phyloP scores from a whole-genome alignment of 2,329 filamentous ascomycete species.

The Aspergillus versicolor region DNA sequence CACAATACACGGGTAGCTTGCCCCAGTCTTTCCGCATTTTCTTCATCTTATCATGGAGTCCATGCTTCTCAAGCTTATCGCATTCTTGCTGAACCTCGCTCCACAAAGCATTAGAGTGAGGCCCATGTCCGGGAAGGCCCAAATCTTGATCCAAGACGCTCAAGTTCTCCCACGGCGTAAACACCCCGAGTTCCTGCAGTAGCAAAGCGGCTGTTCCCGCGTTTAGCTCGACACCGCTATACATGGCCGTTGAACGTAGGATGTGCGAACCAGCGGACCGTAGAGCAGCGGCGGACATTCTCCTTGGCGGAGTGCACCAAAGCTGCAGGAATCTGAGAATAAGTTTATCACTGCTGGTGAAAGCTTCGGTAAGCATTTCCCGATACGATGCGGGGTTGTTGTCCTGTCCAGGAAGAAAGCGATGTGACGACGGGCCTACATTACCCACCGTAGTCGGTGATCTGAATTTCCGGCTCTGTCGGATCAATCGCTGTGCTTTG shows the following conservation, averaged over 20 bases:
- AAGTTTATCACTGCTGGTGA: constrained; percentile 50
- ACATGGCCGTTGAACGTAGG: constrained; percentile 57
- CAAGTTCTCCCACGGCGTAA: constrained; percentile 59
- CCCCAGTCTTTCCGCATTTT: constrained; percentile 58
- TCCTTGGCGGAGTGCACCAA: constrained; percentile 46
- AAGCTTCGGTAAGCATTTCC: constrained; percentile 39
- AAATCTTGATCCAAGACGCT: constrained; percentile 52
- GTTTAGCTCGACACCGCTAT: constrained; percentile 44
- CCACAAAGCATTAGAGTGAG: constrained; percentile 29
- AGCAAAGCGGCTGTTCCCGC: constrained; percentile 48
- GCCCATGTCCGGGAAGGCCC: constrained; percentile 49
- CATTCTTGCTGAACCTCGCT: constrained; percentile 31
- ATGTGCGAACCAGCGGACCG: constrained; percentile 55
- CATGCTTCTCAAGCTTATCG: constrained; percentile 21
- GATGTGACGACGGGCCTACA: constrained; percentile 42
- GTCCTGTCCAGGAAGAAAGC: constrained; percentile 26
- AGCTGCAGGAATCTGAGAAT: constrained; percentile 58
- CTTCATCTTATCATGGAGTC: constrained; percentile 56
- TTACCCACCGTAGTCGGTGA: constrained; percentile 43
- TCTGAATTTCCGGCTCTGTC: constrained; percentile 41
- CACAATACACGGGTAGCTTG: constrained; percentile 57
- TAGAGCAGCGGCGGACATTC: constrained; percentile 41
- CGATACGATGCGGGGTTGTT: constrained; percentile 29
- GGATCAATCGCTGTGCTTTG: constrained; percentile 44
- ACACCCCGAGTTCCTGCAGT: constrained; percentile 61